A percentile compares a stretch with the other conserved stretches of the same genome.
Conservation (phyloP, 129 eudicot genomes). For the Logfia minima region DNA sequence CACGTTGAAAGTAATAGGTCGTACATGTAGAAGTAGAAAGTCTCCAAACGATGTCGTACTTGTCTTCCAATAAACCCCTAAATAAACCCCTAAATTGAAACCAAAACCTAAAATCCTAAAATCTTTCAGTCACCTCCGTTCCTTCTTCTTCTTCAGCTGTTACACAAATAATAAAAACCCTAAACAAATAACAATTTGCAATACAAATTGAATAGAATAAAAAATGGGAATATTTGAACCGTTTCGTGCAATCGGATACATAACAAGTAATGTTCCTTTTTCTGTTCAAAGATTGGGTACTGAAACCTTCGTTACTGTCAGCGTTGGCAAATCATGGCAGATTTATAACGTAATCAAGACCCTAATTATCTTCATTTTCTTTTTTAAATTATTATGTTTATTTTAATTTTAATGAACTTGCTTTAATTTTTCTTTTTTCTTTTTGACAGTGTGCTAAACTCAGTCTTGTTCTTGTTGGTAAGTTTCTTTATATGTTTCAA, state of each 20-base stretch:
- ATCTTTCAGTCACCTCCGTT: neutral
- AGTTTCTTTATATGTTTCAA: constrained; percentile 28
- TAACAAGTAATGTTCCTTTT: constrained; percentile 76
- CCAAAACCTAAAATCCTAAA: neutral
- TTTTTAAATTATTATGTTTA: neutral
- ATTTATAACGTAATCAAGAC: constrained; percentile 65
- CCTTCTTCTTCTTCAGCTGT: neutral
- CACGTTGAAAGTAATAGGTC: no score
- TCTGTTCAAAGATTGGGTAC: constrained; percentile 81
- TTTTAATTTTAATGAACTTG: constrained; percentile 7
- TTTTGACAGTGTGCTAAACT: constrained; percentile 91
- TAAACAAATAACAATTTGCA: neutral
- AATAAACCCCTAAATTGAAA: neutral
- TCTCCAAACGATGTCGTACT: neutral
- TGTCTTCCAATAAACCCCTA: neutral
- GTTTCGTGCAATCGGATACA: constrained; percentile 91
- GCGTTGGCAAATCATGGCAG: constrained; percentile 96
- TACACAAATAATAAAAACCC: neutral
- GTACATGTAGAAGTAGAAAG: no score
- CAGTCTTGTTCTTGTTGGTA: constrained; percentile 86
- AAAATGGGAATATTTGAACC: constrained; percentile 92
- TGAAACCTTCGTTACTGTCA: constrained; percentile 98
- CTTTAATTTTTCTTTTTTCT: constrained; percentile 2
- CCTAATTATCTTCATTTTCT: neutral
- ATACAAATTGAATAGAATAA: neutral